Base-by-base conservation (phyloP, 2,329 filamentous ascomycete species). In the Colletotrichum graminicola region DNA sequence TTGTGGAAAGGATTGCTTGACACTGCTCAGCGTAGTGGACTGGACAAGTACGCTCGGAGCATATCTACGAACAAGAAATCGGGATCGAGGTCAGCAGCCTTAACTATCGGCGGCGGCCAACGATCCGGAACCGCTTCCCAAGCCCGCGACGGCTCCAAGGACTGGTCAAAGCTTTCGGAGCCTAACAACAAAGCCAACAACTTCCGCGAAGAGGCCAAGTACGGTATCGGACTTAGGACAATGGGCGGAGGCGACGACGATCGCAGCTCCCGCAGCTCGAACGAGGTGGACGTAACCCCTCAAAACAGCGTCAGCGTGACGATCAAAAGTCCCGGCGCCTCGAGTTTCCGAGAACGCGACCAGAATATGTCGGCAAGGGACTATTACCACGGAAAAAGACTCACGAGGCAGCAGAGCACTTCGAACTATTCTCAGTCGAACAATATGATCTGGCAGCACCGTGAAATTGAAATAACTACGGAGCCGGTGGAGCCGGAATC, bases 151-250 rank as follows among this genome's bases (percentile, higher is more conserved):
- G 65, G 51, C 36, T 68, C 69, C 0, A 71, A 68, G 21, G 69
- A 71, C 47, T 71, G 69, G 69, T 71, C 69, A 0, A 71, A 64
- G 36, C 2, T 64, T 3, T 21, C 66, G 8, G 59, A 64, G 7
- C 16, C 34, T 6, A 45, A 18, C 2, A 47, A 39, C 34, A 71
- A 67, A 36, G 16, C 56, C 1, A 49, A 12, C 3, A 34, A 64
- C 2, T 4, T 41, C 5, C 66, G 65, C 23, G 69, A 72, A 11
- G 69, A 72, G 29, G 54, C 69, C 32, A 72, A 72, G 60, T 72
- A 72, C 26, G 73, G 73, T 39, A 75, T 75, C 59, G 73, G 73
- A 8, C 73, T 75, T n/a, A 64, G 71, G 34, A 75, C 73, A 0
- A 72, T 71, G 63, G 73, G 66, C 10, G 73, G 62, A 8, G 64